These are phyloP conservation scores for Aspergillus ruber DNA, from an alignment of 2,329 filamentous ascomycete species.

Conservation along the genomic window DNA sequence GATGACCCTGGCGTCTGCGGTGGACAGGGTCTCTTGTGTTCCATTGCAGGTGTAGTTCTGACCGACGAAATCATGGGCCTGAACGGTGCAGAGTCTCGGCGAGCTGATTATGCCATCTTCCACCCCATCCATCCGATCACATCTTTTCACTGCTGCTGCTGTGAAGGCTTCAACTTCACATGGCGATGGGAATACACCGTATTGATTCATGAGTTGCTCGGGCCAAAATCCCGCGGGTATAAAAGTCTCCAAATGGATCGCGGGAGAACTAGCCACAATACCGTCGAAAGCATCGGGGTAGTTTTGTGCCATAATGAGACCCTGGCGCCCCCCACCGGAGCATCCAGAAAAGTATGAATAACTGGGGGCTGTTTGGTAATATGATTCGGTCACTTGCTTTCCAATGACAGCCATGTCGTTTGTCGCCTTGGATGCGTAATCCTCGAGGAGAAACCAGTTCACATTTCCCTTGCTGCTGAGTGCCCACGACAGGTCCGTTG, in stretches of 20 bases:
- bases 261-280: constrained; percentile 34
- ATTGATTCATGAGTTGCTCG: background rate
- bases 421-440: constrained; percentile 27
- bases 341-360: constrained; percentile 18
- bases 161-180: background rate
- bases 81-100: background rate
- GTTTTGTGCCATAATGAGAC: constrained; percentile 37
- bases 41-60: background rate
- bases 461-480: background rate
- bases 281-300: constrained; percentile 55
- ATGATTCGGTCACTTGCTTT: constrained; percentile 17
- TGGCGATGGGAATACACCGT: background rate
- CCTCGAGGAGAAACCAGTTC: constrained; percentile 19
- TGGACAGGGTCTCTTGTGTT: background rate
- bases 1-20: background rate
- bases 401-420: constrained; percentile 31
- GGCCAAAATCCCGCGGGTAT: background rate
- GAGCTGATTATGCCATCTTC: background rate
- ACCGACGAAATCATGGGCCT: background rate
- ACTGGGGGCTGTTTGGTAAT: constrained; percentile 19
- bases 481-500: background rate
- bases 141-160: background rate
- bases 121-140: background rate
- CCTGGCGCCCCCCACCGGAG: constrained; percentile 18
- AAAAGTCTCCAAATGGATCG: background rate